Percentiles rank a stretch among this genome's conserved stretches.
Evolutionary conservation across 2,329 filamentous ascomycete genomes (phyloP).

Genomic region (Fusarium abutilonis): DNA sequence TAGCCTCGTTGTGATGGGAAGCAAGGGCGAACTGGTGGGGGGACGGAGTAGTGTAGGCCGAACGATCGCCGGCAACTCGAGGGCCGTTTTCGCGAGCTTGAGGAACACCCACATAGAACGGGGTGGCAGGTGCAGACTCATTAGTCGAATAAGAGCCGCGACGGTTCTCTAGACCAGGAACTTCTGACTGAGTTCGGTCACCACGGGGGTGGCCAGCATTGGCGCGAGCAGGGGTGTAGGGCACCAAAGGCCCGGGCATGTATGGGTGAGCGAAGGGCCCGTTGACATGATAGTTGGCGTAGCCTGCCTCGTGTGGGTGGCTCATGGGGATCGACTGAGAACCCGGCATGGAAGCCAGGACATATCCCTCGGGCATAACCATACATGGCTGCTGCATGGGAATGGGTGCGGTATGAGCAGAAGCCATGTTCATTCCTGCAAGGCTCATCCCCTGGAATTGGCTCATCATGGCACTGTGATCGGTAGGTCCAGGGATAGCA

Average conservation of each 20-base stretch:
- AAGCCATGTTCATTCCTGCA: constrained; percentile 49
- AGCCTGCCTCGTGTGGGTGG: constrained; percentile 49
- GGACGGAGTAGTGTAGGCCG: constrained; percentile 74
- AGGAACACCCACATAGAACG: constrained; percentile 67
- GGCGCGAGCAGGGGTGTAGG: constrained; percentile 64
- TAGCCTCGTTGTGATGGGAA: constrained; percentile 52
- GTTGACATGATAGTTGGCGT: constrained; percentile 48
- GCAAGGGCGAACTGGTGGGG: constrained; percentile 65
- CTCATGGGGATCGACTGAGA: constrained; percentile 51
- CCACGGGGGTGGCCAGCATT: constrained; percentile 57
- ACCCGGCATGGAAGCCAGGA: constrained; percentile 51
- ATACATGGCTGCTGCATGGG: constrained; percentile 52
- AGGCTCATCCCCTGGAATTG: constrained; percentile 54
- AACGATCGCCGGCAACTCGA: constrained; percentile 68
- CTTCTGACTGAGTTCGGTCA: constrained; percentile 61
- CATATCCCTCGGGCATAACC: constrained; percentile 53
- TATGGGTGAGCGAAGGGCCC: constrained; percentile 52
- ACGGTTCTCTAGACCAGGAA: constrained; percentile 71
- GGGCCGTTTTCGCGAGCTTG: constrained; percentile 68
- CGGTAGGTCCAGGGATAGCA: constrained; percentile 45
- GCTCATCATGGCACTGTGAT: constrained; percentile 48
- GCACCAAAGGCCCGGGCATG: constrained; percentile 55
- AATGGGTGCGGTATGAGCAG: constrained; percentile 47
- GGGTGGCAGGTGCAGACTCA: constrained; percentile 72
- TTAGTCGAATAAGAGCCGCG: constrained; percentile 75